Evolutionary conservation across 1,284 basidiomycete species (phyloP), one percentile per base, ranked within the genome.

Genomic region (Irpex sp.): DNA sequence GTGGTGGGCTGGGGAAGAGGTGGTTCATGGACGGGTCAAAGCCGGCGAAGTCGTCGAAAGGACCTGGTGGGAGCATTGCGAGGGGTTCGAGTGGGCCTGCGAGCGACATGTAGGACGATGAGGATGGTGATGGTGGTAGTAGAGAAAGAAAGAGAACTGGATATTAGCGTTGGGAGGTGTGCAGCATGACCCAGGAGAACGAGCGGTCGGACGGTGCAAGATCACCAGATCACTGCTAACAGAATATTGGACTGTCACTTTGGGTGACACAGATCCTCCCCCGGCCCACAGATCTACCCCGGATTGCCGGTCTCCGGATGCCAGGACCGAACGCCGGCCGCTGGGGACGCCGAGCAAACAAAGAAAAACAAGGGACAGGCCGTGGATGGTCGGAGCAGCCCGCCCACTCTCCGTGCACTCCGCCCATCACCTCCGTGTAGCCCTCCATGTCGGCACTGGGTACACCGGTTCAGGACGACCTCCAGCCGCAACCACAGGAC

Each of bases 381-480:
- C 21, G 19, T 19, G 56, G 21, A 57, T 23, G 67, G 66, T 64
- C 71, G 72, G 73, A 72, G 65, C 68, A 67, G 42, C 23, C 58
- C 66, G 65, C 70, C 74, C 75, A 72, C 69, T 74, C 72, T 70
- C 63, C 64, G 63, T 58, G 39, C n/a, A 45, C n/a, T 45, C 39
- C 28, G 28, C 28, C 60, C 62, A 63, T 63, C 62, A 61, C 62
- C 62, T 33, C 60, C 59, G 56, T 58, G 21, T 37, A n/a, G 51
- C 72, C 75, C 72, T 71, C 78, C 76, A 88, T 87, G 86, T 87
- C 87, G 82, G 85, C 84, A 76, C 82, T 87, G 77, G 80, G 80
- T 77, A 86, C 75, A 69, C 79, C 79, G 82, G 86, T 82, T 72
- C 84, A 85, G 72, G 84, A 86, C 70, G 74, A 76, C 73, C 77